Conservation (phyloP, 192 early-diverging fungal genomes). For the Rhizophagus sp. region DNA sequence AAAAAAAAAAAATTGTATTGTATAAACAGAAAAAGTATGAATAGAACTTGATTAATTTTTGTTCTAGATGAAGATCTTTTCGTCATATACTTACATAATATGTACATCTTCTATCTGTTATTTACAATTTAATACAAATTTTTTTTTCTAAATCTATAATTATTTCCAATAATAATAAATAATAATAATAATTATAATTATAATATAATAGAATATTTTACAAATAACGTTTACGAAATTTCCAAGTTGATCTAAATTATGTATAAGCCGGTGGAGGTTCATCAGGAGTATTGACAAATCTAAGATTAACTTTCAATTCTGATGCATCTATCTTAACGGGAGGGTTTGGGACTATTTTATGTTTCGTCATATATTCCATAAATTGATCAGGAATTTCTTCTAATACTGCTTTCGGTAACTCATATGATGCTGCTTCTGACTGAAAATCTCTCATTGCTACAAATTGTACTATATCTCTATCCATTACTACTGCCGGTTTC, state of each 20-base stretch:
- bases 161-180: no score
- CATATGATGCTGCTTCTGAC: conserved; percentile 20
- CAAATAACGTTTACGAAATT: no score
- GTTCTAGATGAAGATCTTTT: no score
- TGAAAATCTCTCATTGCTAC: conserved; percentile 48
- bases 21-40: no score
- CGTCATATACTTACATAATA: no score
- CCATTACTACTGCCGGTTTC: conserved; percentile 10
- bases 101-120: no score
- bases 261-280: not conserved
- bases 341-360: conserved; percentile 36
- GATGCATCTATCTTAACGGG: not conserved
- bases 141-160: no score
- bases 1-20: no score
- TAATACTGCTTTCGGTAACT: conserved; percentile 44
- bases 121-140: no score
- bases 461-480: conserved; percentile 61
- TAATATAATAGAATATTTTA: no score
- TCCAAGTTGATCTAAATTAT: not conserved
- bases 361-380: conserved; percentile 44
- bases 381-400: conserved; percentile 61
- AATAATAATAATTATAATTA: no score
- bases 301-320: not conserved
- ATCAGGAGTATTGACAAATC: not conserved
- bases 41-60: no score